Conservation (phyloP, 78 protist genomes). For the Isochrysis galbana region DNA sequence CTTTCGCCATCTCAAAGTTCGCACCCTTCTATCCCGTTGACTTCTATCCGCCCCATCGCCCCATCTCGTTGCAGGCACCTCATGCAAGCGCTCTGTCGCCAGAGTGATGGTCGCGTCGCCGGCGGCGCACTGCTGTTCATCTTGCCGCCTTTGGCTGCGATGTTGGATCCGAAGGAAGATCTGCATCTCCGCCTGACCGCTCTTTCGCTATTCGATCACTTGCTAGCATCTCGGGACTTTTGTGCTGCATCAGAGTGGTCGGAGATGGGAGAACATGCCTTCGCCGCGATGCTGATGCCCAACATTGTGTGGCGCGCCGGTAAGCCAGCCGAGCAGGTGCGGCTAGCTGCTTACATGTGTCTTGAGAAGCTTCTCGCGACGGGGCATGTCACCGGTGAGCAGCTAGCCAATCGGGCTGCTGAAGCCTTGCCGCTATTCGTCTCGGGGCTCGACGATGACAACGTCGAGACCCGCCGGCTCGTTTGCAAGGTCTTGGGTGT, state of each 20-base stretch:
- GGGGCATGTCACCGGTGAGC: not conserved
- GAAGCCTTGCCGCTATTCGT: not conserved
- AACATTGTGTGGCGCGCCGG: conserved; percentile 27
- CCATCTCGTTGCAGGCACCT: too few species aligned
- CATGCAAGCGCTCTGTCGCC: not conserved
- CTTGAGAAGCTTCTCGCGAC: too few species aligned
- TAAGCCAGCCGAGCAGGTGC: too few species aligned
- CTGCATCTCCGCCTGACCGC: not conserved
- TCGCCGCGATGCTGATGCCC: not conserved
- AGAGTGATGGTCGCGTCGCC: not conserved
- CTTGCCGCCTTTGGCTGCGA: not conserved
- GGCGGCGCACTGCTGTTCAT: not conserved
- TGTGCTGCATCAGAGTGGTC: not conserved
- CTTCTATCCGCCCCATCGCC: too few species aligned
- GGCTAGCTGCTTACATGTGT: too few species aligned
- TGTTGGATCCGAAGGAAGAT: not conserved
- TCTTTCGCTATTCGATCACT: not conserved
- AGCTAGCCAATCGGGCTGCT: not conserved
- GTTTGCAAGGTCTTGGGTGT: not conserved
- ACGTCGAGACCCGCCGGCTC: not conserved
- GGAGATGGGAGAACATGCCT: not conserved
- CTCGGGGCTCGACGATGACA: not conserved
- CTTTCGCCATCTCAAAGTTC: too few species aligned
- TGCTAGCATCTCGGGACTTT: not conserved
- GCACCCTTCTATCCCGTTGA: too few species aligned